Evolutionary conservation across 345 rosid genomes (phyloP).

Genomic region (Aquilaria sinensis): DNA sequence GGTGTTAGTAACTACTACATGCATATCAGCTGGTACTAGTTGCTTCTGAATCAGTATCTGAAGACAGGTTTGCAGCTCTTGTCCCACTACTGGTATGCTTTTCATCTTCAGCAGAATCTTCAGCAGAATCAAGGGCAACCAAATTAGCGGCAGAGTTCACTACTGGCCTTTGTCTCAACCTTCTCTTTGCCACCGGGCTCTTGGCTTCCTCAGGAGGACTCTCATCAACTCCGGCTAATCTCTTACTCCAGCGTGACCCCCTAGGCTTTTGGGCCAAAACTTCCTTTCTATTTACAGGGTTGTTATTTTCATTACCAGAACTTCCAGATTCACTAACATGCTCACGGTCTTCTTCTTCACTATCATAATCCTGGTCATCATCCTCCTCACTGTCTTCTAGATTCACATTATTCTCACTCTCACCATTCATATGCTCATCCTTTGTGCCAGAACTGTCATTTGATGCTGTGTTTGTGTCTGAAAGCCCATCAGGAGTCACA

Average conservation of each 20-base stretch:
- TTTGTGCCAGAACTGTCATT: constrained; percentile 17
- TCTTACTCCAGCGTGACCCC: constrained; percentile 25
- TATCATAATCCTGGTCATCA: constrained; percentile 14
- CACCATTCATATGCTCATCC: constrained; percentile 11
- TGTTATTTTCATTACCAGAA: constrained; percentile 16
- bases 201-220: constrained; percentile 22
- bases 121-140: constrained; percentile 33
- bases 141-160: constrained; percentile 47
- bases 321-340: constrained; percentile 8
- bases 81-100: constrained; percentile 6
- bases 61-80: constrained; percentile 5
- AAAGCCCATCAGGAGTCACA: constrained; percentile 12
- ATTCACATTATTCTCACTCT: constrained; percentile 23
- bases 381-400: constrained; percentile 15
- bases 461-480: constrained; percentile 11
- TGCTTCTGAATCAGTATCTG: constrained; percentile 18
- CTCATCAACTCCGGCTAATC: constrained; percentile 25
- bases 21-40: not conserved
- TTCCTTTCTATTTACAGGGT: constrained; percentile 1
- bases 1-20: too few relatives aligned
- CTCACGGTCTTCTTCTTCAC: constrained; percentile 18
- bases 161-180: constrained; percentile 51
- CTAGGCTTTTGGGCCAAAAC: constrained; percentile 10
- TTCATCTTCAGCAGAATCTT: constrained; percentile 41
- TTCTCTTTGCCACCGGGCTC: constrained; percentile 32